These are phyloP conservation scores for Poronia punctata DNA, from an alignment of 495 filamentous ascomycete genomes.

Conservation along the genomic window DNA sequence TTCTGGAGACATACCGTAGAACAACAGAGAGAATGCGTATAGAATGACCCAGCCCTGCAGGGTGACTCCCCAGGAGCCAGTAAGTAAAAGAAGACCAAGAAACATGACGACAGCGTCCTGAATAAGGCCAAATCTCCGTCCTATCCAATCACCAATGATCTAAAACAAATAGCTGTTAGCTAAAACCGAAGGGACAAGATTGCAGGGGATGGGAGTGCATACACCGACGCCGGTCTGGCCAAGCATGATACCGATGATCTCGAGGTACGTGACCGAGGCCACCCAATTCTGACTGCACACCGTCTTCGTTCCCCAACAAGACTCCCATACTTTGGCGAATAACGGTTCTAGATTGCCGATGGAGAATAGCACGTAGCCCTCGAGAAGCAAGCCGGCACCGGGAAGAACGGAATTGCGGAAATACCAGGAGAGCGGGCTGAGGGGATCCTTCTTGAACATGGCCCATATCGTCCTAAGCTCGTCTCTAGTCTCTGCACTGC, in stretches of 20 bases:
- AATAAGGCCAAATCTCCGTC: conserved; percentile 85
- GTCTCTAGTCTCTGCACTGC: conserved; percentile 53
- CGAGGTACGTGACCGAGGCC: conserved; percentile 72
- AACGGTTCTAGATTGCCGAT: conserved; percentile 82
- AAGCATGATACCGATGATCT: conserved; percentile 82
- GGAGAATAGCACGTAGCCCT: conserved; percentile 92
- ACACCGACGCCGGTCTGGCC: conserved; percentile 74
- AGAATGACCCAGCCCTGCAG: conserved; percentile 89
- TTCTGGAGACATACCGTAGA: conserved; percentile 59
- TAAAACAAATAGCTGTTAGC: conserved; percentile 2
- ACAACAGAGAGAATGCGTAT: conserved; percentile 83
- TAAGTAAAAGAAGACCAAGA: conserved; percentile 77
- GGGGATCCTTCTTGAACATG: conserved; percentile 75
- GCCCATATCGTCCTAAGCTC: conserved; percentile 61
- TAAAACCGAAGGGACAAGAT: conserved; percentile 29
- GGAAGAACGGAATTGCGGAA: conserved; percentile 82
- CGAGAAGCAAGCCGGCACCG: conserved; percentile 78
- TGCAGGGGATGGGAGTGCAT: conserved; percentile 21
- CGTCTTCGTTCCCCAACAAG: conserved; percentile 59
- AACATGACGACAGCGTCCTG: conserved; percentile 94
- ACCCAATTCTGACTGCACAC: conserved; percentile 69
- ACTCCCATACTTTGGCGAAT: conserved; percentile 58
- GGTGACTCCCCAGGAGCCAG: conserved; percentile 73
- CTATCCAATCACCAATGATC: conserved; percentile 57
- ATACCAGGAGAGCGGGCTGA: conserved; percentile 74